Conservation (phyloP, 345 rosid species). For the Cardamine chenopodiifolia region DNA sequence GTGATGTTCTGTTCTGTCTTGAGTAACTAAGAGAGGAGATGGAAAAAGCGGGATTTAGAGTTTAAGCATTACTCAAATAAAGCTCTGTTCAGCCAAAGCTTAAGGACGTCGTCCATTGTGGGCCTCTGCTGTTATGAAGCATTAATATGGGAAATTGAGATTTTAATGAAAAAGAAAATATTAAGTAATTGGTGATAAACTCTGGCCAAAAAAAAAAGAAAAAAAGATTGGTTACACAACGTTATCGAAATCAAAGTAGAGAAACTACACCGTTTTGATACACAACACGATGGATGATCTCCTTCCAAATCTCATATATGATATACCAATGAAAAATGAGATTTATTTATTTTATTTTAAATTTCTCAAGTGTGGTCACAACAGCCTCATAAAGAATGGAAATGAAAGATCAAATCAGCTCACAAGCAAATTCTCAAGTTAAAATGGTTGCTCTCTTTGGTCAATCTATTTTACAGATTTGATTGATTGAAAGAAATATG, state of each 20-base stretch:
- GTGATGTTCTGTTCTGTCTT: no score
- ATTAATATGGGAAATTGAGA: no score
- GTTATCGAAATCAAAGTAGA: not conserved
- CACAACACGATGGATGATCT: not conserved
- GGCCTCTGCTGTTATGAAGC: no score
- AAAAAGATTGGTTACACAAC: no score
- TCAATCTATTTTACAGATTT: constrained; percentile 37
- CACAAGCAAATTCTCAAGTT: constrained; percentile 9
- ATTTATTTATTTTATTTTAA: not conserved
- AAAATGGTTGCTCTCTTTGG: constrained; percentile 22
- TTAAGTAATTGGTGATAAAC: no score
- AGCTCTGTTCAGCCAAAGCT: no score
- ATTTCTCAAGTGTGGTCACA: not conserved
- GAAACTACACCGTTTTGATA: not conserved
- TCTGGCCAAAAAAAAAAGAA: no score
- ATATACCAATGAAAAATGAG: not conserved
- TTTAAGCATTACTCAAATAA: no score
- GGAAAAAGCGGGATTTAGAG: no score
- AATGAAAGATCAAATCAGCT: constrained; percentile 17
- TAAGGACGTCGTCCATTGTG: no score
- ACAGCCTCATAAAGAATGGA: not conserved
- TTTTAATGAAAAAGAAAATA: no score
- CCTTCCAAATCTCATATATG: not conserved
- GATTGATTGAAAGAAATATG: not conserved
- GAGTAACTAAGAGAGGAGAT: no score